These are phyloP conservation scores for Eutrema heterophyllum DNA, from an alignment of 345 rosid genomes.

Conservation along the genomic window DNA sequence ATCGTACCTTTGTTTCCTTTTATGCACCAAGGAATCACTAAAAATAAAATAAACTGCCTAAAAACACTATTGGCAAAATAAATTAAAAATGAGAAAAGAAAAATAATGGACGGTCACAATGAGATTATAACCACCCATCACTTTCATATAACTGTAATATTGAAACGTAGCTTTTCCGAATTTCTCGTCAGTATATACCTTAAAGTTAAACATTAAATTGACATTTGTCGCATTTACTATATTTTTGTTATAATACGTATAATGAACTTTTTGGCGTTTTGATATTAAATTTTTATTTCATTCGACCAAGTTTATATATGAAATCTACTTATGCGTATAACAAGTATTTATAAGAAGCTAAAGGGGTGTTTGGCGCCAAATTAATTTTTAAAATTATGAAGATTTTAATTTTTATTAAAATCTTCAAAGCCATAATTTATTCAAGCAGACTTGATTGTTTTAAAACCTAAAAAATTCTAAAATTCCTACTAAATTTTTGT, in stretches of 20 bases:
- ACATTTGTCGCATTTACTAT: conserved; percentile 5
- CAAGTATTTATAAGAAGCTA: not conserved
- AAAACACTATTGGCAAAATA: not conserved
- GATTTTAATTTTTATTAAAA: no score
- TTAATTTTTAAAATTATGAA: no score
- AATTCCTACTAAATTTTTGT: no score
- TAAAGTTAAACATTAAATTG: not conserved
- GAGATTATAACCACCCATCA: conserved; percentile 21
- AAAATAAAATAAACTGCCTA: no score
- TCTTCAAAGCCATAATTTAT: no score
- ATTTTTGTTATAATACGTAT: not conserved
- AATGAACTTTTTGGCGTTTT: not conserved
- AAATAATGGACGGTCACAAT: conserved; percentile 25
- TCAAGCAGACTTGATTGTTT: no score
- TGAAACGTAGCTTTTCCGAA: conserved; percentile 6
- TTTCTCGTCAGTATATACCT: not conserved
- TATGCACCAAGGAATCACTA: no score
- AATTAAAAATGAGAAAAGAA: not conserved
- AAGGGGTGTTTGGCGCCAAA: no score
- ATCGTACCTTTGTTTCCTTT: conserved; percentile 8
- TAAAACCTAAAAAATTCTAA: no score
- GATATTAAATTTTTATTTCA: not conserved
- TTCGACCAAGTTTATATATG: not conserved
- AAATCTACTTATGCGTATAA: not conserved
- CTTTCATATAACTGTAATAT: conserved; percentile 21